phyloP scores from a whole-genome alignment of 1,284 basidiomycete species.

The Leccinum subrobustum region DNA sequence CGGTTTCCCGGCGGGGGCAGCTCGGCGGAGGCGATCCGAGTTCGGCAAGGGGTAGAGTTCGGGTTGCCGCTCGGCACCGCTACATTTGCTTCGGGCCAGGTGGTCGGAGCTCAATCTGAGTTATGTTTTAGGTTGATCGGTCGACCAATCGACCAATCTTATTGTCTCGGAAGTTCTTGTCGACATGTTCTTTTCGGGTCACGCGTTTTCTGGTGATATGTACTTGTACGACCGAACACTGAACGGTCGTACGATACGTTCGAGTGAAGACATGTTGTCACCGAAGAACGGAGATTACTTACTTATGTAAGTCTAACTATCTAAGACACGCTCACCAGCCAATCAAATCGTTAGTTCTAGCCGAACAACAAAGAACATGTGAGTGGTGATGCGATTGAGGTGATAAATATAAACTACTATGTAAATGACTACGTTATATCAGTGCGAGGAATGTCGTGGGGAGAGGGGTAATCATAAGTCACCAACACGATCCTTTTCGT shows the following conservation, averaged over 20 bases:
- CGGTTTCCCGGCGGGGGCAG: background rate
- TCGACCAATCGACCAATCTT: background rate
- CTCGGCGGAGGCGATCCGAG: background rate
- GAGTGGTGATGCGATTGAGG: slow-evolving; percentile 30
- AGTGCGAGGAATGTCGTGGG: slow-evolving; percentile 11
- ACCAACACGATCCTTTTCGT: slow-evolving; percentile 1
- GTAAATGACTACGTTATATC: slow-evolving; percentile 12
- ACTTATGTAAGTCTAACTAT: no score
- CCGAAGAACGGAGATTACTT: background rate
- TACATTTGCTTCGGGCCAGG: no score
- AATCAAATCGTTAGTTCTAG: background rate
- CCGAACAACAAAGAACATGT: background rate
- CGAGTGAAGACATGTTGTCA: background rate
- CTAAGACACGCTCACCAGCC: background rate
- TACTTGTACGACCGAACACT: no score
- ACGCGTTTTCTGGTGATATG: no score
- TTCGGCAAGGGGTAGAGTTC: background rate
- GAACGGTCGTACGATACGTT: background rate
- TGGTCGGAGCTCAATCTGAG: background rate
- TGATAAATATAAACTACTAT: slow-evolving; percentile 7
- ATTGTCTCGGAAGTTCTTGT: background rate
- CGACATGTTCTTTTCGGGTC: background rate
- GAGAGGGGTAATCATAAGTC: slow-evolving; percentile 10
- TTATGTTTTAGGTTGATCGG: background rate
- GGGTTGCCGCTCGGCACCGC: background rate